Base-by-base conservation (phyloP, 345 rosid species). In the Populus simonii region DNA sequence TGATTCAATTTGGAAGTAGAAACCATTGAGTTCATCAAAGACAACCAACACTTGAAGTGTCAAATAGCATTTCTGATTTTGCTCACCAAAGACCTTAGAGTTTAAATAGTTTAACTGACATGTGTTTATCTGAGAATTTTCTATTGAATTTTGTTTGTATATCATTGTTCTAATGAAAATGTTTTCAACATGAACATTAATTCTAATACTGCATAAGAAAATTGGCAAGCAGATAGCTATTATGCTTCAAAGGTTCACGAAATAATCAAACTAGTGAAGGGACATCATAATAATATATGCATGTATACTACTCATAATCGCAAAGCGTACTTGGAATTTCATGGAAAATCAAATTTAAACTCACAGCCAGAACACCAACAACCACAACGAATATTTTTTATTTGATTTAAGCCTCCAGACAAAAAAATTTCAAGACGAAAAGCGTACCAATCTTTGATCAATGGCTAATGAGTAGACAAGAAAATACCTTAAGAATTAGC, bases 391-490 rank as follows among this genome's bases (percentile, higher is more conserved):
- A 51, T 66, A 67, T 67, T 35, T 45, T 41, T 57, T 1, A 57
- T 57, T n/a, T 57, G 49, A 62, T 61, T 70, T 78, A 65, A 41
- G 75, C 80, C 71, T 77, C 74, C 68, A 57, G 63, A 47, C 51
- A 51, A 27, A 75, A 27, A 33, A 45, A 45, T 9, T 12, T n/a
- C 63, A n/a, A 57, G 23, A n/a, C 10, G 39, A 74, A 76, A 75
- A 71, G 79, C 74, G 73, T 22, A 66, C 57, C 76, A 76, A 71
- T 81, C 75, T 77, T n/a, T 70, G 70, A 78, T 71, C 63, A 78
- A 61, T 62, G 61, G 70, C 35, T 72, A 71, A 75, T 66, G 79
- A 68, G 57, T 41, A 71, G 51, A 66, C 57, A 59, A 59, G 72
- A 75, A 36, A n/a, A n/a, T 57, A 57, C 63, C 63, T 57, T 23